A percentile compares a stretch with the other conserved stretches of the same genome.
Conservation (phyloP, 2,329 filamentous ascomycete species). For the Aulographum hederae region DNA sequence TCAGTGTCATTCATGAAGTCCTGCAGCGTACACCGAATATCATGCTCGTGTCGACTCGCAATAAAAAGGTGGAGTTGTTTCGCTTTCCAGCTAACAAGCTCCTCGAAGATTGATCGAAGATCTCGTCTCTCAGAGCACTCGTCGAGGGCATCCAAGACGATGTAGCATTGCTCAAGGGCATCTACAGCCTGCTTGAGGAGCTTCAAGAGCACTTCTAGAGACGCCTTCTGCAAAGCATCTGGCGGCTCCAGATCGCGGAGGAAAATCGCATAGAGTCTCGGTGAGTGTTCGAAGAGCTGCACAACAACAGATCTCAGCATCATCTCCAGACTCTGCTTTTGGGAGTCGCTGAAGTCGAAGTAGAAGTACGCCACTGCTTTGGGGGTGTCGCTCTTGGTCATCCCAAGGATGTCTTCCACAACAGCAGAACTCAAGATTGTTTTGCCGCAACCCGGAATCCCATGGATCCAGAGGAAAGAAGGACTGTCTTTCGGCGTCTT, state of each 20-base stretch:
- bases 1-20: slow-evolving; percentile 6
- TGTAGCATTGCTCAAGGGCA: not conserved
- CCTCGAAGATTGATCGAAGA: slow-evolving; percentile 10
- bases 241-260: slow-evolving; percentile 11
- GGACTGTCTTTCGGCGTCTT: slow-evolving; percentile 1
- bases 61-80: slow-evolving; percentile 11
- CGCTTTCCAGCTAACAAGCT: slow-evolving; percentile 9
- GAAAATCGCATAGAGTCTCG: slow-evolving; percentile 7
- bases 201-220: not conserved
- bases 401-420: slow-evolving; percentile 5
- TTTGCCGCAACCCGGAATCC: slow-evolving; percentile 6
- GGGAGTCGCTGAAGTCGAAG: slow-evolving; percentile 18
- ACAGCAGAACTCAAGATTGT: slow-evolving; percentile 5
- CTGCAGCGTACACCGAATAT: slow-evolving; percentile 11
- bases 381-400: slow-evolving; percentile 2
- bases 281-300: slow-evolving; percentile 14
- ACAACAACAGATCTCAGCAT: slow-evolving; percentile 19
- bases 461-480: slow-evolving; percentile 5
- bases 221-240: slow-evolving; percentile 1
- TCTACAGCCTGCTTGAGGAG: not conserved
- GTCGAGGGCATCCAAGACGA: slow-evolving; percentile 13
- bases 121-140: slow-evolving; percentile 11
- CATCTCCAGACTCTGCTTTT: slow-evolving; percentile 16
- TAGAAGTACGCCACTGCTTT: slow-evolving; percentile 11
- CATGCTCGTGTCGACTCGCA: slow-evolving; percentile 13